Base-by-base conservation (phyloP, 164 flowering plant genomes). In the Liquidambar formosana region DNA sequence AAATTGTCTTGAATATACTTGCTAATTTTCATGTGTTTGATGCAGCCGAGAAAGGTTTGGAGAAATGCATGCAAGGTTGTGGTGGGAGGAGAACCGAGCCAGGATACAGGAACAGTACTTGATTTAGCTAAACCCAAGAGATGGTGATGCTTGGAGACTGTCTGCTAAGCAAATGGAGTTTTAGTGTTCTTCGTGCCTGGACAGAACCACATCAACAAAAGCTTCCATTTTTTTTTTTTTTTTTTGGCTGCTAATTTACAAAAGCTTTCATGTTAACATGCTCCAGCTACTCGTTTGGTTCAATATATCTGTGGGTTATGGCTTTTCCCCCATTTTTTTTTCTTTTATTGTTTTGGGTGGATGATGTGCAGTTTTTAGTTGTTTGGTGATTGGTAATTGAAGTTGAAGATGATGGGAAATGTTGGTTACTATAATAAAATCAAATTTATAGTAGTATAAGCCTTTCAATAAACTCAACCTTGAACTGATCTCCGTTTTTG, bases 41-140 rank as follows among this genome's bases (percentile, higher is more conserved):
- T 75, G 82, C 93, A 88, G 93, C 78, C 93, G 93, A 33, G 93
- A 88, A 71, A 83, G 48, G 73, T 88, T 86, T 64, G 88, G 89
- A 67, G 93, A 88, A 78, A 79, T 73, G 88, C 86, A 85, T 5
- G 90, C 93, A 2, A 85, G 90, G 71, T 19, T 82, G 70, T 88
- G 93, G 93, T 88, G 93, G 93, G 93, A 86, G 73, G 82, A 81
- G 67, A 88, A 88, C 74, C 78, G 84, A 65, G 83, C 83, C 43
- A 79, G 93, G 78, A 86, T 88, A 67, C 89, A 88, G 64, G 83
- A 86, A 63, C 89, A 88, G 56, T 88, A 88, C 79, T 79, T 88
- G 81, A 86, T 66, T 68, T 43, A 57, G 19, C 66, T n/a, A 43
- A 54, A 49, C 16, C 10, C 26, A 43, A 27, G 22, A 16, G 10